These are phyloP conservation scores for Entrophospora sp. DNA, from an alignment of 192 early-diverging fungal genomes.

Conservation along the genomic window DNA sequence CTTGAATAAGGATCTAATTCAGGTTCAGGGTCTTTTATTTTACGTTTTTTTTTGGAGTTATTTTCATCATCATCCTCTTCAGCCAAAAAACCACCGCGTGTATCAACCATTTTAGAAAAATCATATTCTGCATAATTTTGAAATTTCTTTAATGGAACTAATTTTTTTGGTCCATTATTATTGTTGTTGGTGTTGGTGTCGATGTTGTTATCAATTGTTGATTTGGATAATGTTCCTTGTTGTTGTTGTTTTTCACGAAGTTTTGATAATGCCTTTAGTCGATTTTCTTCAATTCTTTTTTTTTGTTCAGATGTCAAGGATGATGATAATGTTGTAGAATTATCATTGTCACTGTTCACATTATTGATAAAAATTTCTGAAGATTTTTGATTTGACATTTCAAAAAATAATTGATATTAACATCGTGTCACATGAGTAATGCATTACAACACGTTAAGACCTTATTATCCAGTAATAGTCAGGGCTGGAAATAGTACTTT, in stretches of 20 bases:
- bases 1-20: no score
- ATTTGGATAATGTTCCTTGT: not conserved
- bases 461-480: no score
- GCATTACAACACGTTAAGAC: no score
- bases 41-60: constrained; percentile 26
- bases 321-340: not conserved
- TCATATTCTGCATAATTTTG: constrained; percentile 69
- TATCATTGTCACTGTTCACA: no score
- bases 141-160: constrained; percentile 28
- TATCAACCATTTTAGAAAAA: constrained; percentile 75
- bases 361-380: no score
- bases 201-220: no score
- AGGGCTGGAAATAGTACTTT: no score
- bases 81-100: constrained; percentile 77
- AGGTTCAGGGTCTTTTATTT: constrained; percentile 28
- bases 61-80: constrained; percentile 38
- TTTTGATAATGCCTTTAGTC: not conserved
- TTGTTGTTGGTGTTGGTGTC: not conserved
- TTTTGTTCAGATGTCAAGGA: not conserved
- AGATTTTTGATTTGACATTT: no score
- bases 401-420: no score
- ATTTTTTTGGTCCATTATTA: not conserved
- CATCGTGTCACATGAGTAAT: no score
- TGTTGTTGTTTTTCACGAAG: not conserved
- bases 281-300: constrained; percentile 12